Conservation (phyloP, 1,139 yeast species). For the Yamadazyma membranifaciens region DNA sequence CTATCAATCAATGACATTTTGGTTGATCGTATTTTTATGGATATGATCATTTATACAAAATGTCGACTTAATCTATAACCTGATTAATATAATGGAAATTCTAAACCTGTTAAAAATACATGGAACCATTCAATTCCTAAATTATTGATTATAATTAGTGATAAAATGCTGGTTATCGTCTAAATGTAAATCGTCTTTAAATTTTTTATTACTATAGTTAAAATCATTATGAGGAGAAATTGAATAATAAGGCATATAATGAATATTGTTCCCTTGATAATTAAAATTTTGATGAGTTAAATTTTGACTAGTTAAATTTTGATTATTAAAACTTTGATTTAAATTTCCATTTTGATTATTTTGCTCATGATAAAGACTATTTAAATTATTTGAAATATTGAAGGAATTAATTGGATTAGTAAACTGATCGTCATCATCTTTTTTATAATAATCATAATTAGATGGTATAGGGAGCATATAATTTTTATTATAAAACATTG, state of each 20-base stretch:
- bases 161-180: conserved; percentile 8
- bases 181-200: conserved; percentile 7
- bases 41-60: too few species aligned
- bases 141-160: conserved; percentile 5
- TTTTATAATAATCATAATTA: conserved; percentile 16
- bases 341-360: neutral
- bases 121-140: too few species aligned
- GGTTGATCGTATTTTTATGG: too few species aligned
- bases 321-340: neutral
- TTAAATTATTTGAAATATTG: conserved; percentile 14
- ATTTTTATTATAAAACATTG: conserved; percentile 14
- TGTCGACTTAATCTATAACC: too few species aligned
- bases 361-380: conserved; percentile 15
- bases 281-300: neutral
- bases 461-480: conserved; percentile 18
- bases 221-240: conserved; percentile 13
- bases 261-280: neutral
- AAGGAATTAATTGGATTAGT: conserved; percentile 19
- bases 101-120: too few species aligned
- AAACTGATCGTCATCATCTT: conserved; percentile 21
- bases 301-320: neutral
- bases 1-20: too few species aligned
- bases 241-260: conserved; percentile 10
- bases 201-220: conserved; percentile 5
- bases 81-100: too few species aligned